Evolutionary conservation across 768 basidiomycete genomes (phyloP), one percentile per base, ranked within the genome.

Genomic region (Rossbeevera mucosa): DNA sequence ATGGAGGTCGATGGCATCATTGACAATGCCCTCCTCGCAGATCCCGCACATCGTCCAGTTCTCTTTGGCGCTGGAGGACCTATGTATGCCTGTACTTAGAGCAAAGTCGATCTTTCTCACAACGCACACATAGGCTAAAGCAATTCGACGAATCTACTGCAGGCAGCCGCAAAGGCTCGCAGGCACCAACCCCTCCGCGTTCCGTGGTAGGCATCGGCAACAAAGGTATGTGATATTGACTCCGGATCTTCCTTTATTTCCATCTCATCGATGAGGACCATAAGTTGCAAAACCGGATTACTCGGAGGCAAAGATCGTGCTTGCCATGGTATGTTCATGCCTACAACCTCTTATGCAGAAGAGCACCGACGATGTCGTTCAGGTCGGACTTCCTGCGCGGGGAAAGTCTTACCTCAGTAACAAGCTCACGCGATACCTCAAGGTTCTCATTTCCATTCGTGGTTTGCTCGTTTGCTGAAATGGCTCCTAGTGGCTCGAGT

Each of bases 341-440:
- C 14, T 38, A 36, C 33, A 18, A 9, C 22, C 40, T 26, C 20
- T 46, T 51, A 36, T 38, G 16, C 42, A 20, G 26, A 48, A 20
- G 26, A 48, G 16, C 21, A 13, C 41, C 51, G 33, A 52, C 16
- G 21, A 7, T 22, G 14, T 46, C 18, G 25, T 46, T 18, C 59
- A 94, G 92, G 93, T 98, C 54, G 96, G 96, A 25, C 72, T 99
- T 41, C 96, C 96, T n/a, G 96, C 96, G 3, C 79, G 96, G 52
- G 96, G 96, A 16, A 99, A 99, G 73, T 97, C 94, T 2, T 99
- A 97, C 70, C 81, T 99, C 54, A 94, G 91, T 68, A 99, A 99
- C 72, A 98, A 95, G 73, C 81, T 99, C 55, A 93, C 85, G 87
- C 82, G 94, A 54, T 99, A 99, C 68, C 78, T 99, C 38, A 89